phyloP scores from a whole-genome alignment of 2,329 filamentous ascomycete species.

The Apiospora arundinis region DNA sequence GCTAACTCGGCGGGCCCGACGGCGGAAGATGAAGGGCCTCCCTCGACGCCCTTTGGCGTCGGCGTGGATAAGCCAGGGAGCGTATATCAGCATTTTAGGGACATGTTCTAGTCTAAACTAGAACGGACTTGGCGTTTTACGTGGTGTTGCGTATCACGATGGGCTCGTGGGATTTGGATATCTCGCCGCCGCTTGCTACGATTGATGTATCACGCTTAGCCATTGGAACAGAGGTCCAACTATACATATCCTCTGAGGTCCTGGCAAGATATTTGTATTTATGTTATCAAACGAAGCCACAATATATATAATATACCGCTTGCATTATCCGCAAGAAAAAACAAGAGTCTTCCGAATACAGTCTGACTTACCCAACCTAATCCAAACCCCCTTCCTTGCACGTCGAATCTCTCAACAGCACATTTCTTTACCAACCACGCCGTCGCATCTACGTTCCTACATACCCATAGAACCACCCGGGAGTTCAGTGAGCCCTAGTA shows the following conservation, averaged over 20 bases:
- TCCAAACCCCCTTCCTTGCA: neutral
- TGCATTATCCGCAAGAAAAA: neutral
- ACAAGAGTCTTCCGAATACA: too few relatives aligned
- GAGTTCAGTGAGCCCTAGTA: constrained; percentile 3
- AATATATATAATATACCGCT: constrained; percentile 5
- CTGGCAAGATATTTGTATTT: neutral
- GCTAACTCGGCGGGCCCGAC: constrained; percentile 17
- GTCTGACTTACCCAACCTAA: neutral
- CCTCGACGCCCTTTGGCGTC: constrained; percentile 18
- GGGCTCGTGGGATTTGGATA: neutral
- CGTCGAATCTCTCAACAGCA: neutral
- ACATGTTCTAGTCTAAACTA: constrained; percentile 33
- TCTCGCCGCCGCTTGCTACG: neutral
- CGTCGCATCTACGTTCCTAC: neutral
- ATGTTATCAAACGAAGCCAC: neutral
- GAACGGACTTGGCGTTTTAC: neutral
- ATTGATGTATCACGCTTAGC: constrained; percentile 1
- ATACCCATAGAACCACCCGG: constrained; percentile 2
- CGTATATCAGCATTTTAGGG: constrained; percentile 37
- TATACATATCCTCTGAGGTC: neutral
- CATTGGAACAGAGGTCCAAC: neutral
- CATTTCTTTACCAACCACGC: neutral
- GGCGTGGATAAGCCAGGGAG: constrained; percentile 27
- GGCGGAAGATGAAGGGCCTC: constrained; percentile 21
- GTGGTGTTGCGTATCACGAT: neutral